Percentiles rank a stretch among this genome's conserved stretches.
These are phyloP conservation scores for Trypanosoma caninum DNA, from an alignment of 208 protist genomes.

Conservation along the genomic window DNA sequence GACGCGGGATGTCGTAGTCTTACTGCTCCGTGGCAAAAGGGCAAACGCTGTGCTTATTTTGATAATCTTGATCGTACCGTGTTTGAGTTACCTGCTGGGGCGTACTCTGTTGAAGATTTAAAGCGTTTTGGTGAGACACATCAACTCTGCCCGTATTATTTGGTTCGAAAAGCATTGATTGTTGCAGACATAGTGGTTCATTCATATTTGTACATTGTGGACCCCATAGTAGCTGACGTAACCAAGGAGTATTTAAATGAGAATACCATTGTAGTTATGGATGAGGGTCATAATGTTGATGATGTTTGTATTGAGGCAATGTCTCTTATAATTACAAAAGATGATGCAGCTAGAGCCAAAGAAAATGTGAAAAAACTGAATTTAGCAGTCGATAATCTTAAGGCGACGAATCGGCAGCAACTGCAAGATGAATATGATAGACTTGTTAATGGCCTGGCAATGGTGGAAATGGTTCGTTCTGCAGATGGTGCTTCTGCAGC, in stretches of 20 bases:
- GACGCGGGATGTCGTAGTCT: conserved; percentile 93
- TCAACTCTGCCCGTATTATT: conserved; percentile 95
- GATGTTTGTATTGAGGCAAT: conserved; percentile 99
- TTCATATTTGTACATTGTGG: conserved; percentile 98
- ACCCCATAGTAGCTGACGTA: conserved; percentile 96
- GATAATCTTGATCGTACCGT: conserved; percentile 61
- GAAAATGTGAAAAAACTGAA: conserved; percentile 85
- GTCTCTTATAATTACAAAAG: conserved; percentile 94
- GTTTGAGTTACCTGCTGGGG: conserved; percentile 87
- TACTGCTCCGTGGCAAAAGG: conserved; percentile 92
- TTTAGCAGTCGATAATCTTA: conserved; percentile 65
- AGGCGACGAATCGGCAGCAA: conserved; percentile 85
- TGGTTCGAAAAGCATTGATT: conserved; percentile 81
- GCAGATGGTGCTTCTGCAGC: conserved; percentile 5
- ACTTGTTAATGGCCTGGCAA: conserved; percentile 90
- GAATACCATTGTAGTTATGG: conserved; percentile 98
- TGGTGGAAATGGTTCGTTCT: conserved; percentile 61
- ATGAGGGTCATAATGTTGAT: conserved; percentile 99
- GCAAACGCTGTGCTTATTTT: conserved; percentile 71
- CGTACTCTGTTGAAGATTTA: conserved; percentile 97
- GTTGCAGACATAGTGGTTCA: conserved; percentile 98
- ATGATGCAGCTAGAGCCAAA: conserved; percentile 75
- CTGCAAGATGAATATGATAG: conserved; percentile 93
- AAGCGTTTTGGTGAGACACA: conserved; percentile 87
- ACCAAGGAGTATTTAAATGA: conserved; percentile 90